Conservation (phyloP, 1,139 yeast genomes). For the Nakaseomyces sp. region DNA sequence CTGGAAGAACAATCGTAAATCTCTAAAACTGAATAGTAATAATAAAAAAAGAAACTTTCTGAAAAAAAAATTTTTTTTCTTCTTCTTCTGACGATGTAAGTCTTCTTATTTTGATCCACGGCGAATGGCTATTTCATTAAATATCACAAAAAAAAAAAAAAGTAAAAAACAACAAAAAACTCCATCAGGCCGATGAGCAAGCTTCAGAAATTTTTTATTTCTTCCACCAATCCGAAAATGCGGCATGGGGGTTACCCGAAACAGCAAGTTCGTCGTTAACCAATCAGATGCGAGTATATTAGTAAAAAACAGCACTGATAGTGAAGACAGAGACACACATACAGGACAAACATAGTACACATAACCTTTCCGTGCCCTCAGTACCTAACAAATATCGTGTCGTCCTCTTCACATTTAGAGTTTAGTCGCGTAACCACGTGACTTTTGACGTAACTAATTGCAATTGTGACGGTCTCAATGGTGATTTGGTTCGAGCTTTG, state of each 20-base stretch:
- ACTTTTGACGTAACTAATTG: slow-evolving; percentile 1
- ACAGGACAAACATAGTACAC: no score
- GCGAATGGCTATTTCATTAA: no score
- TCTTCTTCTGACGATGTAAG: no score
- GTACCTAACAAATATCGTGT: slow-evolving; percentile 1
- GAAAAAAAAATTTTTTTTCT: no score
- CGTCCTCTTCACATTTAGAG: slow-evolving; percentile 1
- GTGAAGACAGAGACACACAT: no score
- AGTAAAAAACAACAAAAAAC: no score
- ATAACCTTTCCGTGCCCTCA: no score
- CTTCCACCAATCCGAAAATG: neutral
- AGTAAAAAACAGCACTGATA: neutral
- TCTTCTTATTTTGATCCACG: no score
- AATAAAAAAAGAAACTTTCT: no score
- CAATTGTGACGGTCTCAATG: neutral
- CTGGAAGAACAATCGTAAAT: no score
- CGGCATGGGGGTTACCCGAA: neutral
- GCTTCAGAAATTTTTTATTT: neutral
- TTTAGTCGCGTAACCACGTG: slow-evolving; percentile 2
- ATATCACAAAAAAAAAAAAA: no score
- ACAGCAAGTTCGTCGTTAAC: neutral
- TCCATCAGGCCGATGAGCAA: neutral
- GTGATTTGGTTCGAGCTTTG: neutral
- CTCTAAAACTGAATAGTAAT: no score
- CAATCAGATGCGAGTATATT: neutral